Evolutionary conservation across 306 rosid genomes (phyloP).

Genomic region (Quercus engelmannii): DNA sequence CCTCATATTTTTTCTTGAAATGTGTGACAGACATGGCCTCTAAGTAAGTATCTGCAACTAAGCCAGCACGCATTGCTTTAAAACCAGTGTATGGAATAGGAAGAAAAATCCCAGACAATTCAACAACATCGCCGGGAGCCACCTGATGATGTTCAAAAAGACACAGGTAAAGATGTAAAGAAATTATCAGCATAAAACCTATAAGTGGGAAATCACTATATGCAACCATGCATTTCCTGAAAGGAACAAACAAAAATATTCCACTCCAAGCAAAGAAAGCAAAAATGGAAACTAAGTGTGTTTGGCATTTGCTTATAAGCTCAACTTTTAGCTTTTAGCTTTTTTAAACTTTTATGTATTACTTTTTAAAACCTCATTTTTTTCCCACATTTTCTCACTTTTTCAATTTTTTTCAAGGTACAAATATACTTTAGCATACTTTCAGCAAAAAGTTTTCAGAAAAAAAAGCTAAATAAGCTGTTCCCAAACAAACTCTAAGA

Average conservation of each 20-base stretch:
- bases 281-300: background rate
- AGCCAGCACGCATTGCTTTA: constrained; percentile 98
- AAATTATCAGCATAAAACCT: constrained; percentile 11
- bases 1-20: constrained; percentile 95
- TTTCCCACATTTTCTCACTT: no score
- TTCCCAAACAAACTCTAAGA: background rate
- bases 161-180: background rate
- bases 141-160: constrained; percentile 50
- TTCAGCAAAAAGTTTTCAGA: no score
- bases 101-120: constrained; percentile 93
- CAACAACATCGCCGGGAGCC: constrained; percentile 95
- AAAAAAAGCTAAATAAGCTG: no score
- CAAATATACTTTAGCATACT: no score
- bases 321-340: no score
- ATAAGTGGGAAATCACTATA: background rate
- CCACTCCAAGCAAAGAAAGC: background rate
- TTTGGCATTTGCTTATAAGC: no score
- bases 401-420: no score
- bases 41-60: constrained; percentile 94
- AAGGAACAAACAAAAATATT: constrained; percentile 1
- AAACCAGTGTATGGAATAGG: constrained; percentile 90
- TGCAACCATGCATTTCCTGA: background rate
- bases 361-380: no score
- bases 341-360: no score
- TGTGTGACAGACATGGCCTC: constrained; percentile 96